phyloP scores from a whole-genome alignment of 257 asterid genomes.

The Fraxinus pennsylvanica region DNA sequence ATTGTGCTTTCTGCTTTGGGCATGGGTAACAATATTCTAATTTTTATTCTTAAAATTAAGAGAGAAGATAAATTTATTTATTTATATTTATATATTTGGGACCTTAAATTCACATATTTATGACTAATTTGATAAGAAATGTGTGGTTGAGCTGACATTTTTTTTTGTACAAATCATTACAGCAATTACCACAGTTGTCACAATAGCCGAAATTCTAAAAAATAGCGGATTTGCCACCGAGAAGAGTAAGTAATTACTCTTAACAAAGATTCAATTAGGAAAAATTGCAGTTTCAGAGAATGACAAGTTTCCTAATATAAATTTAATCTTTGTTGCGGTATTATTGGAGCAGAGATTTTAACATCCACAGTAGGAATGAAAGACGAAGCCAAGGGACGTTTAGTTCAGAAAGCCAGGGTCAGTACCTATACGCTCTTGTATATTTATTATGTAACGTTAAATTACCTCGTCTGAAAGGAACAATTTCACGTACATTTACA shows the following conservation, averaged over 20 bases:
- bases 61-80: background rate
- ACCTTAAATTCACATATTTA: background rate
- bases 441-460: background rate
- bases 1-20: conserved; percentile 98
- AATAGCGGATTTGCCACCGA: conserved; percentile 80
- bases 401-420: conserved; percentile 88
- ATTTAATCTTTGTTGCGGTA: background rate
- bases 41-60: background rate
- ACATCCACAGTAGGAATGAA: conserved; percentile 88
- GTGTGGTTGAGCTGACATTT: background rate
- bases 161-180: conserved; percentile 19
- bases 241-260: conserved; percentile 56
- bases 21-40: conserved; percentile 62
- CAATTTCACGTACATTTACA: too few relatives aligned
- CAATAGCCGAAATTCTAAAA: conserved; percentile 86
- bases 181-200: conserved; percentile 94
- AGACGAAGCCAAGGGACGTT: conserved; percentile 75
- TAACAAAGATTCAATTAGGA: too few relatives aligned
- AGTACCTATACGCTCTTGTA: conserved; percentile 14
- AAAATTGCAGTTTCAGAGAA: background rate
- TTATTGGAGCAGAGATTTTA: conserved; percentile 52
- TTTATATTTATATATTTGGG: background rate
- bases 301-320: background rate
- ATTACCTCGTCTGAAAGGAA: background rate
- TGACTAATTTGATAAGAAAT: background rate